A percentile compares a stretch with the other conserved stretches of the same genome.
These are phyloP conservation scores for Cryptococcus floricola DNA, from an alignment of 1,284 basidiomycete species.

Conservation along the genomic window DNA sequence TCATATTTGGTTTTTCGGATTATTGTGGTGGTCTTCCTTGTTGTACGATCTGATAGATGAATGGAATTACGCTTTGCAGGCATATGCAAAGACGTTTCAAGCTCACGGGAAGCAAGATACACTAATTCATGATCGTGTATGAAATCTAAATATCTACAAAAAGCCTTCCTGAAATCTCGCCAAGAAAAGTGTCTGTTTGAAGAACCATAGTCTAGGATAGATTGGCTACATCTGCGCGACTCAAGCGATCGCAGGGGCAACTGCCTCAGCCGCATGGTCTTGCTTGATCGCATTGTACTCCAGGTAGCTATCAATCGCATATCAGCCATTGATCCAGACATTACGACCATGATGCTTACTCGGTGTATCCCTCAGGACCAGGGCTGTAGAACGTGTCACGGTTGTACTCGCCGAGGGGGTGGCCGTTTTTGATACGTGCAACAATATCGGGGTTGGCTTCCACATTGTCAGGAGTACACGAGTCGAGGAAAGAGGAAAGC, in stretches of 20 bases:
- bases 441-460: slow-evolving; percentile 55
- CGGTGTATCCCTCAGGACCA: slow-evolving; percentile 19
- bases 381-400: slow-evolving; percentile 22
- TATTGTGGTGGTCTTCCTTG: background rate
- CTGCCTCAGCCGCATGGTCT: background rate
- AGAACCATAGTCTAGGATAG: too few relatives aligned
- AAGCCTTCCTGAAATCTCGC: too few relatives aligned
- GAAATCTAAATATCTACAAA: too few relatives aligned
- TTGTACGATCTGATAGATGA: background rate
- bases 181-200: too few relatives aligned
- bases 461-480: too few relatives aligned
- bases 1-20: background rate
- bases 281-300: slow-evolving; percentile 1
- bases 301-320: background rate
- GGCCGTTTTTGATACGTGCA: slow-evolving; percentile 41
- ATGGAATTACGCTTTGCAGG: background rate
- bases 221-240: too few relatives aligned
- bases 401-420: slow-evolving; percentile 39
- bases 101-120: too few relatives aligned
- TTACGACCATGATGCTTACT: slow-evolving; percentile 4
- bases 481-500: background rate
- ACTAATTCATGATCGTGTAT: too few relatives aligned
- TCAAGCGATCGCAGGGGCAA: background rate
- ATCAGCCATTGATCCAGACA: background rate
- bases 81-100: too few relatives aligned